Percentiles rank a stretch among this genome's conserved stretches.
phyloP scores from a whole-genome alignment of 345 rosid species.

The Eutrema heterophyllum region DNA sequence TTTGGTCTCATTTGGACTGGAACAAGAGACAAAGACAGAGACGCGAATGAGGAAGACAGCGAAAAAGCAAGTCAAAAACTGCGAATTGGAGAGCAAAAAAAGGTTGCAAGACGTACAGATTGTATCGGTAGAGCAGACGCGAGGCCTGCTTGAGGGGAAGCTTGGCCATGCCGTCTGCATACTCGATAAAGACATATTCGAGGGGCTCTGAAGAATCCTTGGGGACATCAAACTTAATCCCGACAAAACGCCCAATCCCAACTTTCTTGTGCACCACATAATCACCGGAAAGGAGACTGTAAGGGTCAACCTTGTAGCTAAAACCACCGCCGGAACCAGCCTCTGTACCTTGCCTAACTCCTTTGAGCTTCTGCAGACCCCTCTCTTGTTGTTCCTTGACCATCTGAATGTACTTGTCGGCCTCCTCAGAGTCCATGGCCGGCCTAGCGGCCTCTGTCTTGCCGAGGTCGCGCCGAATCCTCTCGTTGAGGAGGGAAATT shows the following conservation, averaged over 20 bases:
- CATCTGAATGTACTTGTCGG: conserved; percentile 69
- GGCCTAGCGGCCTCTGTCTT: conserved; percentile 54
- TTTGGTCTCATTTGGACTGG: conserved; percentile 82
- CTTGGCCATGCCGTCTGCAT: conserved; percentile 97
- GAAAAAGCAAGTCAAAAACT: not conserved
- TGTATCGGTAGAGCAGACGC: conserved; percentile 84
- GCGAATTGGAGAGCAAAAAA: not conserved
- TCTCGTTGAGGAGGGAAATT: conserved; percentile 70
- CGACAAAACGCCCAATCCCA: conserved; percentile 85
- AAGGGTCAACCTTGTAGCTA: conserved; percentile 88
- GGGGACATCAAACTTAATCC: conserved; percentile 69
- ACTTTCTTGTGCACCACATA: conserved; percentile 96
- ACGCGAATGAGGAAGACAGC: not conserved
- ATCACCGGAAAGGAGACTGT: conserved; percentile 64
- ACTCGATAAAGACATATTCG: conserved; percentile 85
- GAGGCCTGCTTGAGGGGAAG: conserved; percentile 90
- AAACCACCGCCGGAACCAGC: conserved; percentile 38
- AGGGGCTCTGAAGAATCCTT: conserved; percentile 55
- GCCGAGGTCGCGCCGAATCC: conserved; percentile 63
- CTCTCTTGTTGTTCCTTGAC: conserved; percentile 87
- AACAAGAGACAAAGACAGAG: not conserved
- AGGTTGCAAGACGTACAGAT: conserved; percentile 45
- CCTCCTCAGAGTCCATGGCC: conserved; percentile 72
- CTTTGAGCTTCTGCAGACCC: conserved; percentile 86
- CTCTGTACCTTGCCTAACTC: conserved; percentile 37